phyloP scores from a whole-genome alignment of 2,329 filamentous ascomycete genomes.

The Pestalotiopsis fici region DNA sequence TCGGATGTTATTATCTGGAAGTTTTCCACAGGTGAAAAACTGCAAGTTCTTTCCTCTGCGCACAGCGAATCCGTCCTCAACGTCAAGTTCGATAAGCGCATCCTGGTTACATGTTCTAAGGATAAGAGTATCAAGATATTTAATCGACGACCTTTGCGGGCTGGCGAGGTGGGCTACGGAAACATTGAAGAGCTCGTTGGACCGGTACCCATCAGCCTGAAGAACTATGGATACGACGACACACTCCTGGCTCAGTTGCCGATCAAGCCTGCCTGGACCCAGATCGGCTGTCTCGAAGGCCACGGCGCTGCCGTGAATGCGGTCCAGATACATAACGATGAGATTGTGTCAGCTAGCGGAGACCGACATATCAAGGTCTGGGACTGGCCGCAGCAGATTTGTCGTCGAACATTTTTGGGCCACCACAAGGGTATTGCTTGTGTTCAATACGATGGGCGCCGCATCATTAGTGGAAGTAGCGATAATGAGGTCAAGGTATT shows the following conservation, averaged over 20 bases:
- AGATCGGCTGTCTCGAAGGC: slow-evolving; percentile 79
- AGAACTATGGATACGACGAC: slow-evolving; percentile 55
- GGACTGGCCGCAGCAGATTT: slow-evolving; percentile 81
- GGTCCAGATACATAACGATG: slow-evolving; percentile 82
- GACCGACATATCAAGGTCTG: slow-evolving; percentile 94
- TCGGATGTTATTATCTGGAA: slow-evolving; percentile 88
- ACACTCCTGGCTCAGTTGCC: slow-evolving; percentile 47
- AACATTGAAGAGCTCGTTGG: slow-evolving; percentile 40
- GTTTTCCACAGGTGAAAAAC: slow-evolving; percentile 84
- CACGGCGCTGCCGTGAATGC: slow-evolving; percentile 94
- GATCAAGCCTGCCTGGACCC: slow-evolving; percentile 65
- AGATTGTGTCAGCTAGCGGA: slow-evolving; percentile 92
- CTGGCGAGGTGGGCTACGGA: slow-evolving; percentile 60
- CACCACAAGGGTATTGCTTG: slow-evolving; percentile 96
- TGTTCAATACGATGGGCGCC: slow-evolving; percentile 90
- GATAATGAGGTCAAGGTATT: slow-evolving; percentile 97
- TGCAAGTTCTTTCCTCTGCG: slow-evolving; percentile 75
- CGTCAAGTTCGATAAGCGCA: slow-evolving; percentile 86
- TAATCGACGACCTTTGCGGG: slow-evolving; percentile 72
- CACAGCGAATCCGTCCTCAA: slow-evolving; percentile 93
- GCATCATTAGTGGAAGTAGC: slow-evolving; percentile 94
- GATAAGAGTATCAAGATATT: slow-evolving; percentile 97
- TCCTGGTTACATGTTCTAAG: slow-evolving; percentile 95
- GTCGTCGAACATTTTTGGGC: slow-evolving; percentile 76
- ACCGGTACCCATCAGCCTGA: slow-evolving; percentile 52